Evolutionary conservation across 1,139 yeast species (phyloP), one percentile per base, ranked within the genome.

Genomic region (Eremothecium sinecaudum): DNA sequence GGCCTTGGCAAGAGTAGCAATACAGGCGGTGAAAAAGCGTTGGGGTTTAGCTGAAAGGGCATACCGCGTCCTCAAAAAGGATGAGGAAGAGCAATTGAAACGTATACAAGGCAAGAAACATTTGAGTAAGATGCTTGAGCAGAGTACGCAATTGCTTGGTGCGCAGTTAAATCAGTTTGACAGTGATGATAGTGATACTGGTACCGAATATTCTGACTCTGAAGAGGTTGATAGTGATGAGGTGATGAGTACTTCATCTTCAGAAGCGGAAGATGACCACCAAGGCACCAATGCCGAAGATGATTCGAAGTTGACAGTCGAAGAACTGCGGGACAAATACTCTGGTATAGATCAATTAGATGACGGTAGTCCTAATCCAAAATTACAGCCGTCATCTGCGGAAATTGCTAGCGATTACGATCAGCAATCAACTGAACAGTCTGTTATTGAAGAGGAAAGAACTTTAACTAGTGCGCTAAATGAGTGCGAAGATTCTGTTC

Each of bases 11-110:
- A 73, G 86, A 46, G 68, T 76, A 37, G 83, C 93, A 0, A 78
- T 82, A 1, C 79, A 75, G 45, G 87, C 90, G 23, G 94, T 90
- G 7, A 79, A 79, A 61, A 84, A 79, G 53, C 77, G 93, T 53
- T 92, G 99, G 99, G 64, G 68, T 18, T 69, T 87, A 37, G 98
- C 97, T 2, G 82, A 79, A 43, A 86, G 83, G 52, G 96, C 93
- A 0, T 78, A 73, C 50, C 66, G 66, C 33, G 61, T 63, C 6
- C 48, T 71, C 40, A 68, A 62, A 39, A 69, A 63, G 41, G 64
- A 66, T 38, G 79, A 78, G 44, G 75, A 69, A 40, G 90, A 79
- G 43, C 79, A 75, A 58, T 63, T 82, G 58, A 73, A 82, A 65
- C 65, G 75, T 53, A 67, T 71, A 8, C 78, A 79, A 53, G 96